phyloP scores from a whole-genome alignment of 2,329 filamentous ascomycete species.

The Aspergillus sp. region DNA sequence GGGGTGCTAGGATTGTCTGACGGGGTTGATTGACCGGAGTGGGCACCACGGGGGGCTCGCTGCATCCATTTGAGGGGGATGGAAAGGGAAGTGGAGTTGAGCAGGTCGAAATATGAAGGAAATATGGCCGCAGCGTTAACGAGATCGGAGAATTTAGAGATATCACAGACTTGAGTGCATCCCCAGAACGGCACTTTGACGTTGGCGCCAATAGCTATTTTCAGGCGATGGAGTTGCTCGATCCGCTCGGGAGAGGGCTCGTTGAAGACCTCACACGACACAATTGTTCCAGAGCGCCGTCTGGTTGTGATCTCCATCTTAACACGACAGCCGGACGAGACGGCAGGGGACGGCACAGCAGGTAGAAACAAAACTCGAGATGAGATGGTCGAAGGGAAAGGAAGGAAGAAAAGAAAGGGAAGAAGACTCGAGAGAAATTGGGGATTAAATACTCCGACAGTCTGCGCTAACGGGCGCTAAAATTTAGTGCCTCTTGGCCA shows the following conservation, averaged over 20 bases:
- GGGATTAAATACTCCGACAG: too few relatives aligned
- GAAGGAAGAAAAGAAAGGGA: too few relatives aligned
- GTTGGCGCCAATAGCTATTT: background rate
- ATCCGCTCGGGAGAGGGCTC: background rate
- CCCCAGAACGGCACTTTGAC: background rate
- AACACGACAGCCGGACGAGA: background rate
- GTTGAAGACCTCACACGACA: background rate
- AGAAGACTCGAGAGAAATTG: too few relatives aligned
- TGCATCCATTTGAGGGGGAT: background rate
- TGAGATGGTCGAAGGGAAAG: too few relatives aligned
- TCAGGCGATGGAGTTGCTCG: background rate
- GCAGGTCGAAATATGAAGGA: background rate
- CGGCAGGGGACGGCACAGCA: slow-evolving; percentile 1
- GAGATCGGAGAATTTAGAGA: background rate
- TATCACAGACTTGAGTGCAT: slow-evolving; percentile 1
- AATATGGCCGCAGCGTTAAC: background rate
- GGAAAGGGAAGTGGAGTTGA: background rate
- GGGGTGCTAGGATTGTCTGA: background rate
- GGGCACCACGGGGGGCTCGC: background rate
- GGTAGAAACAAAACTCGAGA: slow-evolving; percentile 1
- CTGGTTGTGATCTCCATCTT: background rate
- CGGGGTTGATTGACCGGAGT: background rate
- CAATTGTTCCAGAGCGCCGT: background rate
- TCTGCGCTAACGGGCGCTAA: too few relatives aligned
- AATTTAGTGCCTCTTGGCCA: too few relatives aligned